Evolutionary conservation across 2,329 filamentous ascomycete species (phyloP).

Genomic region (Trichoderma oligosporum): DNA sequence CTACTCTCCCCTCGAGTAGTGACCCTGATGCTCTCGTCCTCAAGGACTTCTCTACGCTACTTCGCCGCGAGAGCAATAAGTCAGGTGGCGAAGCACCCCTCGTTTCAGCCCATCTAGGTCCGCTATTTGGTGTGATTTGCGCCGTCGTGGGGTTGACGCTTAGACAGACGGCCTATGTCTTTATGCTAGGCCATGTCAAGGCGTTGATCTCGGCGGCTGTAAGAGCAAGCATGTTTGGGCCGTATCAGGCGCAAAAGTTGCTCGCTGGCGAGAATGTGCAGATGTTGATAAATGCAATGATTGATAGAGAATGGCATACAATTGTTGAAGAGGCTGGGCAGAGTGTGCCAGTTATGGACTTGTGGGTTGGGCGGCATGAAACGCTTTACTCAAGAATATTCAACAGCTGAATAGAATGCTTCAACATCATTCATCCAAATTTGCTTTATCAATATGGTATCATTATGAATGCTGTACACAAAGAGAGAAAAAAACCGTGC

Average conservation of each 20-base stretch:
- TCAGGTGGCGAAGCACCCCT: constrained; percentile 30
- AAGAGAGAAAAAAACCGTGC: constrained; percentile 6
- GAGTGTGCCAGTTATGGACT: constrained; percentile 71
- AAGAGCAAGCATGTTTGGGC: constrained; percentile 71
- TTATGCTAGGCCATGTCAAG: constrained; percentile 72
- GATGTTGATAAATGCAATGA: constrained; percentile 52
- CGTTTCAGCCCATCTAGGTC: constrained; percentile 63
- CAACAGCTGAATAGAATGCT: constrained; percentile 57
- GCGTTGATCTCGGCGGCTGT: constrained; percentile 74
- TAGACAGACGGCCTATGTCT: constrained; percentile 67
- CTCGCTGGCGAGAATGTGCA: constrained; percentile 60
- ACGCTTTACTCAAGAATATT: constrained; percentile 81
- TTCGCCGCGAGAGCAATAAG: constrained; percentile 31
- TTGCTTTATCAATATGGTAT: constrained; percentile 28
- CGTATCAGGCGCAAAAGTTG: constrained; percentile 73
- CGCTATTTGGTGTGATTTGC: constrained; percentile 66
- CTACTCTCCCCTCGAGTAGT: constrained; percentile 30
- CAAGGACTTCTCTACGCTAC: constrained; percentile 35
- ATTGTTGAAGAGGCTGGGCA: constrained; percentile 66
- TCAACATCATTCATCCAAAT: background rate
- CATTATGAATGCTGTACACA: constrained; percentile 29
- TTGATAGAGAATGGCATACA: constrained; percentile 58
- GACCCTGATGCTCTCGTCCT: constrained; percentile 30
- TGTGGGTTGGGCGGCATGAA: constrained; percentile 82
- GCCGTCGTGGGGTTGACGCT: constrained; percentile 56